Base-by-base conservation (phyloP, 2,329 filamentous ascomycete genomes). In the Penicillium sp. region DNA sequence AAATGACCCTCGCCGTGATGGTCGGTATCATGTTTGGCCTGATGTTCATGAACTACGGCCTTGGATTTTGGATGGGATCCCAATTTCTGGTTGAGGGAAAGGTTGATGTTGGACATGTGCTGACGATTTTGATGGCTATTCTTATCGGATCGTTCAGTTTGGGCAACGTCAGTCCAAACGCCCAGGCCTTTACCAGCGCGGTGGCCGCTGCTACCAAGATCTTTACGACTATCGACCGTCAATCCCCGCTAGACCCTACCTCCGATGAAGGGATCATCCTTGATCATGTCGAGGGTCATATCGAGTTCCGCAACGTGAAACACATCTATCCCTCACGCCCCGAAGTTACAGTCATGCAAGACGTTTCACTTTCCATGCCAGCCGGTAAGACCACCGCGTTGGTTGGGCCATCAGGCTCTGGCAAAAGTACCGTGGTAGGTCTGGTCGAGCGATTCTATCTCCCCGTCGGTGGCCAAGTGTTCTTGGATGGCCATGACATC, bases 291-390 rank as follows among this genome's bases (percentile, higher is more conserved):
- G 79, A 88, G 56, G 94, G 94, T 27, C 84, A 84, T 14, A 87
- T 99, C 54, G 88, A 92, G 61, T 81, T 99, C 41, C 84, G 86
- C 62, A 82, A 90, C 62, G 81, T 97, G 68, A 94, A 90, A 72
- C 92, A 96, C 73, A 93, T 97, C 64, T 97, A 99, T 66, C 94
- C 94, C 4, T 96, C 91, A 6, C 84, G 94, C 11, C 90, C 92
- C 0, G 92, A 97, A 65, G 91, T 96, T 4, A 84, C 86, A 1
- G 89, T 97, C 36, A 93, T 97, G 86, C 79, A 94, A 39, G 85
- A 87, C 60, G 89, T 97, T 53, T 89, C 79, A 53, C 82, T 99
- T 1, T 73, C 81, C 0, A 87, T 97, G 35, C 91, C 91, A 1
- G 89, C 92, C 3, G 92, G 93, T 18, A 96, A 96, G 76, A 91